Conservation (phyloP, 1,284 basidiomycete genomes). For the Malassezia arunalokei region DNA sequence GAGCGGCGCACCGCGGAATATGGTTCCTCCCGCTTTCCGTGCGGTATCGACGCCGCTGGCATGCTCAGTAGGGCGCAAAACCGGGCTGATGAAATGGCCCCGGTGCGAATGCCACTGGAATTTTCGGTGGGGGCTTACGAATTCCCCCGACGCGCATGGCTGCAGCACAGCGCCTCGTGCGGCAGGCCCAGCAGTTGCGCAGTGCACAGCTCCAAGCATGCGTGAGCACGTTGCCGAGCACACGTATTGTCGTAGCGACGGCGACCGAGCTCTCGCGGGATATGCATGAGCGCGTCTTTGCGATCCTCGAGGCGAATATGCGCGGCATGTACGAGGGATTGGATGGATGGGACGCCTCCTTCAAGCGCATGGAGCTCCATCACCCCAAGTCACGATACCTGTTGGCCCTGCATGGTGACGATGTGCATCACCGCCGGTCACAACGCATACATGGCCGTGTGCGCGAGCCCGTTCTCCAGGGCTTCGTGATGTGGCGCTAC, state of each 20-base stretch:
- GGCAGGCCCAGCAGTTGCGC: neutral
- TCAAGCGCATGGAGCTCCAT: constrained; percentile 5
- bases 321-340: constrained; percentile 1
- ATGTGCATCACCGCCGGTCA: neutral
- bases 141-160: neutral
- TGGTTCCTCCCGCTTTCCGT: too few species aligned
- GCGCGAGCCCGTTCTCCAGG: neutral
- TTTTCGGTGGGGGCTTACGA: too few species aligned
- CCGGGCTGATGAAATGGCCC: too few species aligned
- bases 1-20: too few species aligned
- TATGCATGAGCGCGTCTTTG: constrained; percentile 1
- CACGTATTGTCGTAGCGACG: neutral
- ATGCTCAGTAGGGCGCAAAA: too few species aligned
- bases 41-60: too few species aligned
- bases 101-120: too few species aligned
- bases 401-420: neutral
- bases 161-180: neutral
- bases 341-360: neutral
- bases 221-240: neutral
- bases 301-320: constrained; percentile 13
- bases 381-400: constrained; percentile 5
- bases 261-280: neutral
- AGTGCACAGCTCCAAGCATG: neutral
- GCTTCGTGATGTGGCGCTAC: constrained; percentile 16
- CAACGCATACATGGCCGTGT: neutral